Conservation (phyloP, 2,329 filamentous ascomycete species). For the Phaeophleospora eucalypticola region DNA sequence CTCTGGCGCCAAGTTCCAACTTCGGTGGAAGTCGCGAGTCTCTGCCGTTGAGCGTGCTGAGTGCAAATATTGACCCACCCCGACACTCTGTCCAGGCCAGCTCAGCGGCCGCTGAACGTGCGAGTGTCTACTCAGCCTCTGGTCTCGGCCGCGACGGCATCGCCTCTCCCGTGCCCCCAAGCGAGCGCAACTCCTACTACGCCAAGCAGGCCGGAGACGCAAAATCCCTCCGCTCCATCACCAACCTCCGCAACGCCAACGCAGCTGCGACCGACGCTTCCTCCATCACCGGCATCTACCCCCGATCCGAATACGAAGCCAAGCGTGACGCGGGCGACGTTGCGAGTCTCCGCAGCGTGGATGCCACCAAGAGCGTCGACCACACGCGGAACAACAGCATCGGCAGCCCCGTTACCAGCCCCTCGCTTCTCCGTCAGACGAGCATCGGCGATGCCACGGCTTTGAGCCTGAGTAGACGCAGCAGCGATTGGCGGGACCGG, state of each 20-base stretch:
- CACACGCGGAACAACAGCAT: constrained; percentile 77
- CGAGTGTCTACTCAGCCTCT: constrained; percentile 62
- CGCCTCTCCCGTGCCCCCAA: constrained; percentile 57
- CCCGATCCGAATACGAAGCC: constrained; percentile 38
- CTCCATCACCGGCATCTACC: constrained; percentile 33
- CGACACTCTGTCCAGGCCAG: constrained; percentile 53
- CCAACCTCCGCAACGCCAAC: constrained; percentile 22
- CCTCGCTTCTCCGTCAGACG: constrained; percentile 25
- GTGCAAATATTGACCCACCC: constrained; percentile 60
- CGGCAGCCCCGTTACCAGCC: constrained; percentile 61
- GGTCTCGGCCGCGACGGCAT: constrained; percentile 44
- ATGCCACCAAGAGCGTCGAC: constrained; percentile 45
- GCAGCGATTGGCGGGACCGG: constrained; percentile 16
- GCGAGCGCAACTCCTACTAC: constrained; percentile 80
- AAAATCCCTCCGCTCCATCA: constrained; percentile 31
- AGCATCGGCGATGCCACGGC: constrained; percentile 24
- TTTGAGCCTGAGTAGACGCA: constrained; percentile 15
- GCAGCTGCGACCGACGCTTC: constrained; percentile 1
- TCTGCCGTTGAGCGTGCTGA: constrained; percentile 72
- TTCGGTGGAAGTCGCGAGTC: constrained; percentile 80
- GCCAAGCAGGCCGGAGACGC: constrained; percentile 51
- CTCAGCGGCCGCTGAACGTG: constrained; percentile 58
- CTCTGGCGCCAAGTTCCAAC: constrained; percentile 74
- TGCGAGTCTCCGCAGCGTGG: constrained; percentile 73
- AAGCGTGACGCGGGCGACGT: constrained; percentile 37